phyloP scores from a whole-genome alignment of 805 yeast species.

The Saccharomycopsis sp. region DNA sequence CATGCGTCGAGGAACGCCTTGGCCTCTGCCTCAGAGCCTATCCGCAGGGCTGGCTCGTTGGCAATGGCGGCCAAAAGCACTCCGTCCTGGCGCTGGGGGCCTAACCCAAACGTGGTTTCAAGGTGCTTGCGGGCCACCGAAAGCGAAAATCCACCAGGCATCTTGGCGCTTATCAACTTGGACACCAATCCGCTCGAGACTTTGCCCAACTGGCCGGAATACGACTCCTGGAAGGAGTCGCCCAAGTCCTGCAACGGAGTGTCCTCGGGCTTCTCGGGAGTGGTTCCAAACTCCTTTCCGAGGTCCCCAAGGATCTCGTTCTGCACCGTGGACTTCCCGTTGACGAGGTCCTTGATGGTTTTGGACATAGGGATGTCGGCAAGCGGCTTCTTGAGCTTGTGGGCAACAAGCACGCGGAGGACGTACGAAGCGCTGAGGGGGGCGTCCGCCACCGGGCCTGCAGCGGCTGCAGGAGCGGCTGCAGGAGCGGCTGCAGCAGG shows the following conservation, averaged over 20 bases:
- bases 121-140: constrained; percentile 89
- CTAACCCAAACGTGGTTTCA: constrained; percentile 89
- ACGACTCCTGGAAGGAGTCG: constrained; percentile 88
- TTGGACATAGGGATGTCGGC: constrained; percentile 82
- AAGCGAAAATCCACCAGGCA: constrained; percentile 99
- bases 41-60: constrained; percentile 85
- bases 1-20: constrained; percentile 77
- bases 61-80: constrained; percentile 77
- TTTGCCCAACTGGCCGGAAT: constrained; percentile 86
- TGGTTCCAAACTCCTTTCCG: constrained; percentile 95
- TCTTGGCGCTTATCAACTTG: constrained; percentile 88
- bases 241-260: constrained; percentile 95
- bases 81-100: constrained; percentile 89
- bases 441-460: constrained; percentile 77
- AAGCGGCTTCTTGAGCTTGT: constrained; percentile 85
- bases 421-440: constrained; percentile 81
- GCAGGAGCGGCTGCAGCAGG: constrained; percentile 24
- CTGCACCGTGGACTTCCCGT: constrained; percentile 98
- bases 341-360: constrained; percentile 94
- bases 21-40: constrained; percentile 83
- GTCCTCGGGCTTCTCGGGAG: constrained; percentile 99
- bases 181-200: constrained; percentile 85
- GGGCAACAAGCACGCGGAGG: constrained; percentile 87
- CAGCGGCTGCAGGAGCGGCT: constrained; percentile 35
- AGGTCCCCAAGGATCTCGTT: constrained; percentile 97